phyloP scores from a whole-genome alignment of 1,284 basidiomycete species.

The Moesziomyces aphidis region DNA sequence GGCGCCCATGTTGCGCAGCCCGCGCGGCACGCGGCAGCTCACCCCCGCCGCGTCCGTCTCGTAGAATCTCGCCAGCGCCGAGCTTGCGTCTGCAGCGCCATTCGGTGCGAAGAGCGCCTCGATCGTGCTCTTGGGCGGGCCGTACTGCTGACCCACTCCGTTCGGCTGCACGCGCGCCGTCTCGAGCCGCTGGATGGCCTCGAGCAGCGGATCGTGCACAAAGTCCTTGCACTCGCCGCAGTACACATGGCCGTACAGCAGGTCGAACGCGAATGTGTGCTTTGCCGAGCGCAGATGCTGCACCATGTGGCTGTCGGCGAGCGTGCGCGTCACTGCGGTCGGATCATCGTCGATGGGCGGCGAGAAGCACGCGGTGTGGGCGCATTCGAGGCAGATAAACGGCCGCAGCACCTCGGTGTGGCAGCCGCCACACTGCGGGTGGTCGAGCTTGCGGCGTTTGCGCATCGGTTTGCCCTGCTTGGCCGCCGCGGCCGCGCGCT shows the following conservation, averaged over 20 bases:
- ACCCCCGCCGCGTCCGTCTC: slow-evolving; percentile 25
- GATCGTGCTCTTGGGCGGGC: slow-evolving; percentile 15
- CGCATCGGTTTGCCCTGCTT: slow-evolving; percentile 29
- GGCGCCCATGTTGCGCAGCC: slow-evolving; percentile 90
- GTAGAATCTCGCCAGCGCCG: slow-evolving; percentile 22
- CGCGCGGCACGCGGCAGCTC: slow-evolving; percentile 76
- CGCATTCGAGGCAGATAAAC: slow-evolving; percentile 64
- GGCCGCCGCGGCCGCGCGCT: slow-evolving; percentile 21
- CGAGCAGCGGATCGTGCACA: slow-evolving; percentile 60
- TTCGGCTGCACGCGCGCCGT: slow-evolving; percentile 21
- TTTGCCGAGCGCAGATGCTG: slow-evolving; percentile 26
- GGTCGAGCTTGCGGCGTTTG: slow-evolving; percentile 46
- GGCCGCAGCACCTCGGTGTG: slow-evolving; percentile 56
- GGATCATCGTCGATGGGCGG: slow-evolving; percentile 26
- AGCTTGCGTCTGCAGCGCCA: neutral
- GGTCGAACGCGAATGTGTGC: slow-evolving; percentile 54
- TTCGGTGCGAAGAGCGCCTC: slow-evolving; percentile 21
- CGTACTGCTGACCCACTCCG: slow-evolving; percentile 30
- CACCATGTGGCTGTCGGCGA: slow-evolving; percentile 41
- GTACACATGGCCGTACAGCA: slow-evolving; percentile 61
- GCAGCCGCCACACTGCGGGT: slow-evolving; percentile 60
- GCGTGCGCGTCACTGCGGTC: slow-evolving; percentile 13
- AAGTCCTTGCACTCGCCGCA: slow-evolving; percentile 62
- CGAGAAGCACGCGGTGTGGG: slow-evolving; percentile 58
- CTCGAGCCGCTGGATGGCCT: slow-evolving; percentile 42